A percentile compares a stretch with the other conserved stretches of the same genome.
Conservation (phyloP, 805 yeast species). For the Candida sphagnicola region DNA sequence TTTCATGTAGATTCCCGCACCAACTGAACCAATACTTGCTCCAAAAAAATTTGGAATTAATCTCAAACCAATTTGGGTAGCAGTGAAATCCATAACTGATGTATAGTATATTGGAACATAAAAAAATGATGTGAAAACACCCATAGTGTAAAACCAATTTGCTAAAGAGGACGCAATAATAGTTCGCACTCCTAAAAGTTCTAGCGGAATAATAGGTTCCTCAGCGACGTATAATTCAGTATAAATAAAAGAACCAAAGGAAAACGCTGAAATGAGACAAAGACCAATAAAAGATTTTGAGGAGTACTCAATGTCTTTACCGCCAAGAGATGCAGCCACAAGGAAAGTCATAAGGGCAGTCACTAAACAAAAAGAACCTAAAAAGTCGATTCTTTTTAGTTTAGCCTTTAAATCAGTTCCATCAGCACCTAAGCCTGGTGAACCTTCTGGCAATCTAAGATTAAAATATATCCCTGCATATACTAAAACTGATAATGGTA, state of each 20-base stretch:
- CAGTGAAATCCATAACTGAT: constrained; percentile 47
- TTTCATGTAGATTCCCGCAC: constrained; percentile 64
- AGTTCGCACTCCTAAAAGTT: constrained; percentile 54
- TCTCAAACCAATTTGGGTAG: constrained; percentile 57
- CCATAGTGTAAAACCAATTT: constrained; percentile 70
- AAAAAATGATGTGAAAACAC: constrained; percentile 57
- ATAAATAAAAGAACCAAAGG: constrained; percentile 42
- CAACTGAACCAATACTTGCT: constrained; percentile 62
- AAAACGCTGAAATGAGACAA: constrained; percentile 26
- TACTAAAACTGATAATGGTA: constrained; percentile 41
- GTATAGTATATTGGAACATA: constrained; percentile 68
- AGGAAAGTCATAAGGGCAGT: constrained; percentile 52
- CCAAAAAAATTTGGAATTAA: constrained; percentile 66
- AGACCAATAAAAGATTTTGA: constrained; percentile 36
- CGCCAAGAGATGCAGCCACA: constrained; percentile 65
- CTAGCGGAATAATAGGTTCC: constrained; percentile 68
- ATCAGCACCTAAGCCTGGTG: constrained; percentile 50
- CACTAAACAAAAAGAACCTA: constrained; percentile 63
- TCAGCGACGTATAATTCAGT: constrained; percentile 48
- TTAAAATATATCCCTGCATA: constrained; percentile 32
- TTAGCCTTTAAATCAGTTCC: constrained; percentile 41
- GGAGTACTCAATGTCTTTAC: constrained; percentile 48
- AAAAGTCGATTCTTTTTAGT: constrained; percentile 58
- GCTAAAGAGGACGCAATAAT: constrained; percentile 62
- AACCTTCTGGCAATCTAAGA: constrained; percentile 48